These are phyloP conservation scores for Fraxinus baroniana DNA, from an alignment of 305 asterid genomes.

Conservation along the genomic window DNA sequence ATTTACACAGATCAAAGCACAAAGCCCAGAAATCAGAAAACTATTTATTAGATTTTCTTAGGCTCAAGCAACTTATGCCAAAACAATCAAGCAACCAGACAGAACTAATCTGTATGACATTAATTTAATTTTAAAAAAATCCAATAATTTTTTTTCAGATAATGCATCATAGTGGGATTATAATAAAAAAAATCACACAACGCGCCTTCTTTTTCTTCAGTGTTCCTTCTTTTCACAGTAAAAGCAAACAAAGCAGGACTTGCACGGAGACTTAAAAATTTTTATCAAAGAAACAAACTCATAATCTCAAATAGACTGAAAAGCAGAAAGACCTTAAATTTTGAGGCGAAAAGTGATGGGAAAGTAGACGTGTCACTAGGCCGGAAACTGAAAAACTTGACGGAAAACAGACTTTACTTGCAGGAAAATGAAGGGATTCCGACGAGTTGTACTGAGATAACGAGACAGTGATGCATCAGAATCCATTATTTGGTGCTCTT, in stretches of 20 bases:
- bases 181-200: neutral
- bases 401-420: slow-evolving; percentile 33
- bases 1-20: slow-evolving; percentile 20
- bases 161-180: neutral
- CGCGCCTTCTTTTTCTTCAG: neutral
- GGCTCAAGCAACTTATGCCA: slow-evolving; percentile 13
- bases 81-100: slow-evolving; percentile 25
- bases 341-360: slow-evolving; percentile 10
- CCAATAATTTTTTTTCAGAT: slow-evolving; percentile 1
- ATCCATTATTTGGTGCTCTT: slow-evolving; percentile 29
- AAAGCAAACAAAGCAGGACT: neutral
- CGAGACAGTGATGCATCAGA: slow-evolving; percentile 39
- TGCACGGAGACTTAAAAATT: neutral
- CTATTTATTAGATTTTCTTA: slow-evolving; percentile 17
- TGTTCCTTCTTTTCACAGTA: neutral
- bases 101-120: neutral
- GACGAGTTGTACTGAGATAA: slow-evolving; percentile 32
- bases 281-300: slow-evolving; percentile 18
- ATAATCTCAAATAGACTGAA: neutral
- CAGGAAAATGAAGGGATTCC: slow-evolving; percentile 37
- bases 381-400: slow-evolving; percentile 22
- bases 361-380: slow-evolving; percentile 19
- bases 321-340: slow-evolving; percentile 31
- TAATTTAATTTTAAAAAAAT: neutral
- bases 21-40: slow-evolving; percentile 16